Conservation (phyloP, 345 rosid species). For the Heritiera littoralis region DNA sequence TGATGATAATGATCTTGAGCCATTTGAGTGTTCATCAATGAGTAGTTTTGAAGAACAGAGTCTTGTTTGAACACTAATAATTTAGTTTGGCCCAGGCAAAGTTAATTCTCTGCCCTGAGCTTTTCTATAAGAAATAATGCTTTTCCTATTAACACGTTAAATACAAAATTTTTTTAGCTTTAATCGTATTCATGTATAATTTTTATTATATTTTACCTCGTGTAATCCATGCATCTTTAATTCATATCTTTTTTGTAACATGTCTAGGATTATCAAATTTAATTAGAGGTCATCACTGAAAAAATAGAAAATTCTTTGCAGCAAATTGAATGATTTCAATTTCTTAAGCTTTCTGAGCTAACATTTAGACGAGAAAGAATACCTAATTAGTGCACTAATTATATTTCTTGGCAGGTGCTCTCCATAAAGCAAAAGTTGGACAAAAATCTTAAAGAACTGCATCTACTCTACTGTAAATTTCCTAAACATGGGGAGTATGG, state of each 20-base stretch:
- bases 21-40: constrained; percentile 66
- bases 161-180: too few species aligned
- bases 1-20: constrained; percentile 40
- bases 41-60: constrained; percentile 51
- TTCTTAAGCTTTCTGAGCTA: not conserved
- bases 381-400: not conserved
- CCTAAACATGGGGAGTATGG: constrained; percentile 75
- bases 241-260: too few species aligned
- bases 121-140: too few species aligned
- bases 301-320: too few species aligned
- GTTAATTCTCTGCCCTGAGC: constrained; percentile 62
- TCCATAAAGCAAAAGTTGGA: constrained; percentile 62
- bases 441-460: constrained; percentile 68
- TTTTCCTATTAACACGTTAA: too few species aligned
- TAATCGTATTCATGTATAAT: too few species aligned
- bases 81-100: constrained; percentile 35
- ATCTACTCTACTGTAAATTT: constrained; percentile 60
- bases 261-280: too few species aligned
- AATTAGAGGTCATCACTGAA: too few species aligned
- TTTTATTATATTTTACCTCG: too few species aligned
- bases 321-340: not conserved
- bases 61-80: constrained; percentile 13
- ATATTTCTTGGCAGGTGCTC: constrained; percentile 50
- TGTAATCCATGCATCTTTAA: too few species aligned
- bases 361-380: not conserved